Evolutionary conservation across 2,329 filamentous ascomycete species (phyloP), one percentile per base, ranked within the genome.

Genomic region (Beauveria varroae): DNA sequence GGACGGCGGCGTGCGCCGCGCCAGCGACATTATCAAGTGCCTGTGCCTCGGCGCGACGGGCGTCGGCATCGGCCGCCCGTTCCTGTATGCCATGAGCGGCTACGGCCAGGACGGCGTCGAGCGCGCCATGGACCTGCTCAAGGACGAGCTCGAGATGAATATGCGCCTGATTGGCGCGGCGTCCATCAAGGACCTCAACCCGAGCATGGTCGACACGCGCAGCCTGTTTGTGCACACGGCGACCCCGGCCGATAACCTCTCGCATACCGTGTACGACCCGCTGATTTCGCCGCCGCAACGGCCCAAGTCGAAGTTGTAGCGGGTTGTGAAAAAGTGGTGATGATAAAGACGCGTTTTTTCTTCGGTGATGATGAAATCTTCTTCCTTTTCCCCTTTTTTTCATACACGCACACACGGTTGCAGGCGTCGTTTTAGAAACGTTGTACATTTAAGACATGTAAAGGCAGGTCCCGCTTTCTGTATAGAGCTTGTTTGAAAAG

Each of bases 61-160:
- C 43, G 93, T 98, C 1, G 95, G 95, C 46, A 96, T 99, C 68
- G 95, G 95, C 3, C 81, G 95, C 5, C 95, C 95, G 26, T 98
- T 99, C 80, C 76, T 99, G 63, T 99, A 93, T 72, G 93, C 95
- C 69, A 98, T 99, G 93, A 90, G 88, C 65, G 86, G 91, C 10
- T 98, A 98, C 70, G 95, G 95, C 1, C 77, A 91, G 63, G 81
- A 87, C 2, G 95, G 95, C 65, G 93, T 98, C 22, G 90, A 96
- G 70, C 84, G 91, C 40, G 95, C 95, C 37, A 96, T 98, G 89
- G 89, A 92, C 75, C 78, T 96, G 62, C 82, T 96, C 67, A 92
- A 90, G 78, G 95, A 98, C 70, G 95, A 99, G 81, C 90, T 99
- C 85, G 92, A 96, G 78, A 98, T 98, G 93, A 95, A 93, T 71